Evolutionary conservation across 257 asterid species (phyloP).

Genomic region (Nicotiana noctiflora): DNA sequence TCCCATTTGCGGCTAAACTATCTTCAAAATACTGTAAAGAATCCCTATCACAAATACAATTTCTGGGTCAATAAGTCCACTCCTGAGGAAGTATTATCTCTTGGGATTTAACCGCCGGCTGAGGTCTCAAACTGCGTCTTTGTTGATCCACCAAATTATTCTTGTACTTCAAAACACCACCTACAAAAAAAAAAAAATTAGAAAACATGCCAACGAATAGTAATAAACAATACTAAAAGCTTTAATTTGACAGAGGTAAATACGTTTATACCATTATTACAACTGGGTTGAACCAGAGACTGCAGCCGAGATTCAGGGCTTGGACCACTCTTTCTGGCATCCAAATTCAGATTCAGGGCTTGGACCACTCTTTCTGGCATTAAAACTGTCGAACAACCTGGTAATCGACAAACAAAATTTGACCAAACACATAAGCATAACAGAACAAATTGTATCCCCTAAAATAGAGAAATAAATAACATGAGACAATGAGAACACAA

Average conservation of each 20-base stretch:
- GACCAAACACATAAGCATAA: not conserved
- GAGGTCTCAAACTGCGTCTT: constrained; percentile 18
- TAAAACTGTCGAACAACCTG: constrained; percentile 51
- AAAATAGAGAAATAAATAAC: not conserved
- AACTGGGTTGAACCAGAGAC: constrained; percentile 3
- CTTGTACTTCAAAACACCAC: constrained; percentile 8
- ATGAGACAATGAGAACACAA: not conserved
- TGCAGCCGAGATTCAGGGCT: constrained; percentile 22
- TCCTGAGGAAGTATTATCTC: constrained; percentile 66
- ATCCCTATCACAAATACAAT: not conserved
- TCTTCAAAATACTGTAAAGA: no score
- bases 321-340: no score
- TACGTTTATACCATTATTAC: not conserved
- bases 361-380: constrained; percentile 64
- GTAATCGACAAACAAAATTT: not conserved
- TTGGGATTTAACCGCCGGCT: constrained; percentile 20
- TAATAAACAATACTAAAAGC: not conserved
- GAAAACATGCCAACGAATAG: not conserved
- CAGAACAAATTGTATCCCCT: not conserved
- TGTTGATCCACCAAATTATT: constrained; percentile 21
- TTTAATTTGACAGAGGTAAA: not conserved
- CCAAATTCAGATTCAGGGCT: constrained; percentile 53
- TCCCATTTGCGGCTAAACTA: no score
- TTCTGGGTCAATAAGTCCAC: constrained; percentile 52
- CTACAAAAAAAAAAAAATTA: constrained; percentile 8